Conservation (phyloP, 441 rosid genomes). For the Omphalea diandra region DNA sequence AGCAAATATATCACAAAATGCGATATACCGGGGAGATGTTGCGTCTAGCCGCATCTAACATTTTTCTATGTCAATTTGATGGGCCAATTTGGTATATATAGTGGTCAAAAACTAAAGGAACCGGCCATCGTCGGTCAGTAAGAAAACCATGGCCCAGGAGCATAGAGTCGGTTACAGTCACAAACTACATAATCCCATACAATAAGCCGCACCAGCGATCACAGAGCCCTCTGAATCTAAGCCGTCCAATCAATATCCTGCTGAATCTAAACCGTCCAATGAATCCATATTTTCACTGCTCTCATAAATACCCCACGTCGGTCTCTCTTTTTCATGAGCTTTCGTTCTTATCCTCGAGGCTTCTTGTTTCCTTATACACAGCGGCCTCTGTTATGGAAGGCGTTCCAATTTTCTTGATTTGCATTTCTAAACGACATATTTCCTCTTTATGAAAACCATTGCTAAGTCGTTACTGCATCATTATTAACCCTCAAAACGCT, state of each 20-base stretch:
- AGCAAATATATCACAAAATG: too few species aligned
- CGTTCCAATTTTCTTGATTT: constrained; percentile 22
- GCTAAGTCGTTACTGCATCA: neutral
- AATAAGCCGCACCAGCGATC: neutral
- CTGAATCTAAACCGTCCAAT: constrained; percentile 38
- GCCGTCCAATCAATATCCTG: too few species aligned
- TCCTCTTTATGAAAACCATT: constrained; percentile 2
- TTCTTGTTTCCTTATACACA: constrained; percentile 23
- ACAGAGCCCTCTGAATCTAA: neutral
- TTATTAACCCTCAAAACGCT: neutral
- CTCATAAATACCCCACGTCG: constrained; percentile 3
- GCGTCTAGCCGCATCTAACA: too few species aligned
- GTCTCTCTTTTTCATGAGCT: constrained; percentile 19
- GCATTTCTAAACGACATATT: neutral
- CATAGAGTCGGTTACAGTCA: constrained; percentile 1
- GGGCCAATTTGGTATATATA: too few species aligned
- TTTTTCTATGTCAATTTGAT: neutral
- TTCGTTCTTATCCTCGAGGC: constrained; percentile 57
- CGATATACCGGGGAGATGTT: too few species aligned
- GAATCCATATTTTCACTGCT: neutral
- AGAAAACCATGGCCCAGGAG: neutral
- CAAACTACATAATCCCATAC: neutral
- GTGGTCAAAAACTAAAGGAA: neutral
- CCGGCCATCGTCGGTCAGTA: constrained; percentile 7
- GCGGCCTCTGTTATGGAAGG: constrained; percentile 31